A percentile compares a stretch with the other conserved stretches of the same genome.
phyloP scores from a whole-genome alignment of 164 flowering plant genomes.

The Vitis riparia region DNA sequence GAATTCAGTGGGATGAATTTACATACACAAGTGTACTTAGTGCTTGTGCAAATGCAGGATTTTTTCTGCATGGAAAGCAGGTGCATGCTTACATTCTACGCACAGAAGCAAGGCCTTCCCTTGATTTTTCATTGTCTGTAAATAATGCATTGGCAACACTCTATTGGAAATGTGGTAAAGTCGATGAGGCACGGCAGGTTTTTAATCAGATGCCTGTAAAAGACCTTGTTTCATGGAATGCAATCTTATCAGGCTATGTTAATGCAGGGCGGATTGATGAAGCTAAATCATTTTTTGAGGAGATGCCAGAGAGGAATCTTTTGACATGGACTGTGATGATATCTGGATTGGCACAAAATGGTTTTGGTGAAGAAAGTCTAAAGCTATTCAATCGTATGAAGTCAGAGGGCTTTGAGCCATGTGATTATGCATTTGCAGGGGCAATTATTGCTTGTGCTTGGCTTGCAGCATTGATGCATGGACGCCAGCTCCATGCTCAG shows the following conservation, averaged over 20 bases:
- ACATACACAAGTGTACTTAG: conserved; percentile 40
- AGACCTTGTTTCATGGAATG: conserved; percentile 43
- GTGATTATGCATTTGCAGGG: conserved; percentile 78
- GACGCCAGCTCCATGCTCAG: conserved; percentile 75
- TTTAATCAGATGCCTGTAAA: conserved; percentile 41
- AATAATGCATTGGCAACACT: conserved; percentile 47
- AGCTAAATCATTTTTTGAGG: conserved; percentile 23
- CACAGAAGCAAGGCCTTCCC: conserved; percentile 15
- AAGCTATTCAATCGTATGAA: conserved; percentile 63
- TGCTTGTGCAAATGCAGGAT: conserved; percentile 58
- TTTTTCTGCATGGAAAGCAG: conserved; percentile 44
- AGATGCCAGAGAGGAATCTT: conserved; percentile 25
- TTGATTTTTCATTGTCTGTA: conserved; percentile 25
- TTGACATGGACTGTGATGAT: conserved; percentile 38
- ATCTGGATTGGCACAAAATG: conserved; percentile 67
- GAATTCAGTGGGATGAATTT: conserved; percentile 35
- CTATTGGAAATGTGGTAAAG: conserved; percentile 53
- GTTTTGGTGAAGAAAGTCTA: conserved; percentile 69
- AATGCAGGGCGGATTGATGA: conserved; percentile 20
- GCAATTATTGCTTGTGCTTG: conserved; percentile 65
- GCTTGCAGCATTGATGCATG: conserved; percentile 74
- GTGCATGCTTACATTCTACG: conserved; percentile 38
- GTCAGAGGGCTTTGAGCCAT: conserved; percentile 52
- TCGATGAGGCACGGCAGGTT: conserved; percentile 31
- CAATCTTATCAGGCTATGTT: conserved; percentile 28